Evolutionary conservation across 164 flowering plant genomes (phyloP).

Genomic region (Houttuynia cordata): DNA sequence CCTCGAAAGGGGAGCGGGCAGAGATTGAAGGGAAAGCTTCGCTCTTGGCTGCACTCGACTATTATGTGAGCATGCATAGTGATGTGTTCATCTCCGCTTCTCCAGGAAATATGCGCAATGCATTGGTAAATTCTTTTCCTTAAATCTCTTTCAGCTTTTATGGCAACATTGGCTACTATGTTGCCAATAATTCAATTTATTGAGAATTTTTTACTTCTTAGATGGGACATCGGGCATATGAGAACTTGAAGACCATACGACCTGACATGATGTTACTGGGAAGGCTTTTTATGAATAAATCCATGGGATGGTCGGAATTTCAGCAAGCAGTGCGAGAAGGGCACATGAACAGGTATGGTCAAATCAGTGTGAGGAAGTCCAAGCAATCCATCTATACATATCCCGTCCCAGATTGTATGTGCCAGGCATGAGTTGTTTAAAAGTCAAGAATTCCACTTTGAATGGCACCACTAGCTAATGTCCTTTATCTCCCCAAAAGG

Average conservation of each 20-base stretch:
- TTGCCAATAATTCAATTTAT: background rate
- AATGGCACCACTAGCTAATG: no score
- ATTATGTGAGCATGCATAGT: slow-evolving; percentile 89
- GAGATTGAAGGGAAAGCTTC: slow-evolving; percentile 84
- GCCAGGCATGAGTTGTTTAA: slow-evolving; percentile 20
- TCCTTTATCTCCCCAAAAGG: no score
- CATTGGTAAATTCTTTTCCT: slow-evolving; percentile 44
- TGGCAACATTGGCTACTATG: background rate
- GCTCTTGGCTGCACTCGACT: slow-evolving; percentile 83
- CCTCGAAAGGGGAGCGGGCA: slow-evolving; percentile 63
- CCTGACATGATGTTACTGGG: slow-evolving; percentile 91
- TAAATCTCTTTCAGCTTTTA: background rate
- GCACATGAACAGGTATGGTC: slow-evolving; percentile 72
- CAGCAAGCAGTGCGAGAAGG: slow-evolving; percentile 61
- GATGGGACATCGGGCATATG: slow-evolving; percentile 83
- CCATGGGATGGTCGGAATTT: slow-evolving; percentile 73
- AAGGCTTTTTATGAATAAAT: slow-evolving; percentile 79
- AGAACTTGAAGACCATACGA: slow-evolving; percentile 74
- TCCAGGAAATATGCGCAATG: slow-evolving; percentile 99
- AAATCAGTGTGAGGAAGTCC: slow-evolving; percentile 55
- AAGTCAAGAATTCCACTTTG: no score
- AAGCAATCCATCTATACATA: slow-evolving; percentile 86
- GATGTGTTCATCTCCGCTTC: slow-evolving; percentile 97
- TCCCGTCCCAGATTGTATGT: slow-evolving; percentile 97
- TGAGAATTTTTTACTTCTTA: slow-evolving; percentile 8